phyloP scores from a whole-genome alignment of 371 early-diverging fungal genomes.

The Basidiobolus meristosporus region DNA sequence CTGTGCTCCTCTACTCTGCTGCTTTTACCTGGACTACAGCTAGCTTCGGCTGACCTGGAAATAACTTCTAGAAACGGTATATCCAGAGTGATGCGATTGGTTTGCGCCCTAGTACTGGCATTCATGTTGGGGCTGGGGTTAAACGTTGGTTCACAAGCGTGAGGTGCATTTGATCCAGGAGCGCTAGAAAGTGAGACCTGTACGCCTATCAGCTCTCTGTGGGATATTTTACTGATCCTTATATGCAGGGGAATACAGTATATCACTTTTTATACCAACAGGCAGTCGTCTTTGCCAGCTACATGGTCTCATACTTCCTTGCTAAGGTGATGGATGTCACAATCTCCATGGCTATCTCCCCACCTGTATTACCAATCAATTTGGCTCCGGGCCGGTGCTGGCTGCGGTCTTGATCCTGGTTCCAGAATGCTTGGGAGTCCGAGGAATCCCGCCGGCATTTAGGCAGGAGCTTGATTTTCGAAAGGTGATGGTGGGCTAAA shows the following conservation, averaged over 20 bases:
- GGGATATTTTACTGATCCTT: slow-evolving; percentile 10
- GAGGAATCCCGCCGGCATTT: slow-evolving; percentile 9
- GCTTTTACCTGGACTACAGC: slow-evolving; percentile 28
- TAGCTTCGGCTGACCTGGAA: slow-evolving; percentile 48
- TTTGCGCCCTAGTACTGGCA: slow-evolving; percentile 37
- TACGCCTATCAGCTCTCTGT: slow-evolving; percentile 4
- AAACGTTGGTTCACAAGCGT: slow-evolving; percentile 26
- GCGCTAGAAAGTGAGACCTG: too few species aligned
- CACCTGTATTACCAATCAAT: slow-evolving; percentile 23
- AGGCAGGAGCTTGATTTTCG: not conserved
- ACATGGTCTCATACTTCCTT: too few species aligned
- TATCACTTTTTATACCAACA: too few species aligned
- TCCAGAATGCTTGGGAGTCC: slow-evolving; percentile 27
- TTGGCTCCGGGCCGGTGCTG: slow-evolving; percentile 30
- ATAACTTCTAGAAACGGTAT: slow-evolving; percentile 45
- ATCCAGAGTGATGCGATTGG: slow-evolving; percentile 43
- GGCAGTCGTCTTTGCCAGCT: too few species aligned
- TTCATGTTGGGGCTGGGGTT: slow-evolving; percentile 42
- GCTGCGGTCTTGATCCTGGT: slow-evolving; percentile 31
- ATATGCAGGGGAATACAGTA: not conserved
- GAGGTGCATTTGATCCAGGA: slow-evolving; percentile 5
- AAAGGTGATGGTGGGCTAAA: not conserved
- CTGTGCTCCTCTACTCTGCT: slow-evolving; percentile 22
- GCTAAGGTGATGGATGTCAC: too few species aligned
- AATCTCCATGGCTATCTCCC: slow-evolving; percentile 22